phyloP scores from a whole-genome alignment of 257 asterid species.

The Mentha longifolia region DNA sequence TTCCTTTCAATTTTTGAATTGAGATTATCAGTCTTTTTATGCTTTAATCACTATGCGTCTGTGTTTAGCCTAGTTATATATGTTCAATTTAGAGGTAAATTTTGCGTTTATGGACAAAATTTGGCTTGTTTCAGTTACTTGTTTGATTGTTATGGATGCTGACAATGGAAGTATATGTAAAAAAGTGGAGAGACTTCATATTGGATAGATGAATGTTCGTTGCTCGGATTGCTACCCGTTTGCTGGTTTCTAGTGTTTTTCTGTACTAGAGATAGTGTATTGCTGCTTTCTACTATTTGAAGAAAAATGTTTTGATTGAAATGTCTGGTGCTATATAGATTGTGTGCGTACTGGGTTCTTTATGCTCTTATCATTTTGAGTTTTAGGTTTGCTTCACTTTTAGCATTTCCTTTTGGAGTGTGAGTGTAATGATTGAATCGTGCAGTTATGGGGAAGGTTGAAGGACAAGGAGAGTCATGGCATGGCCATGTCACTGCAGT shows the following conservation, averaged over 20 bases:
- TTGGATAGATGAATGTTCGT: neutral
- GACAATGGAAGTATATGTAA: neutral
- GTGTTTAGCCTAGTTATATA: neutral
- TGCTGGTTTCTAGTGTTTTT: neutral
- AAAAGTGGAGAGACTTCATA: neutral
- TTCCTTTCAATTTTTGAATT: neutral
- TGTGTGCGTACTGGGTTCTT: neutral
- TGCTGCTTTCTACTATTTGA: neutral
- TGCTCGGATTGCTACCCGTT: too few relatives aligned
- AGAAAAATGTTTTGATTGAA: neutral
- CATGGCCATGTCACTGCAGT: conserved; percentile 99
- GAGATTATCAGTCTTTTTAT: neutral
- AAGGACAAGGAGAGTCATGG: conserved; percentile 99
- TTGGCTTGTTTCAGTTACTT: neutral
- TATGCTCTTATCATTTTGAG: conserved; percentile 2
- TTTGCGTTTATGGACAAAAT: conserved; percentile 2
- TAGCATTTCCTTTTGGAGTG: neutral
- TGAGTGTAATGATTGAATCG: conserved; percentile 16
- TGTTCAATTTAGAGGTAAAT: neutral
- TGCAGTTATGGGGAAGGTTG: conserved; percentile 98
- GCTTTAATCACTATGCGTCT: neutral
- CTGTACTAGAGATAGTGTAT: neutral
- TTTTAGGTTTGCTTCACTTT: neutral
- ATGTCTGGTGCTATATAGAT: too few relatives aligned
- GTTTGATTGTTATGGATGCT: neutral